phyloP scores from a whole-genome alignment of 73 alveolate genomes.

The Uronychia setigera region DNA sequence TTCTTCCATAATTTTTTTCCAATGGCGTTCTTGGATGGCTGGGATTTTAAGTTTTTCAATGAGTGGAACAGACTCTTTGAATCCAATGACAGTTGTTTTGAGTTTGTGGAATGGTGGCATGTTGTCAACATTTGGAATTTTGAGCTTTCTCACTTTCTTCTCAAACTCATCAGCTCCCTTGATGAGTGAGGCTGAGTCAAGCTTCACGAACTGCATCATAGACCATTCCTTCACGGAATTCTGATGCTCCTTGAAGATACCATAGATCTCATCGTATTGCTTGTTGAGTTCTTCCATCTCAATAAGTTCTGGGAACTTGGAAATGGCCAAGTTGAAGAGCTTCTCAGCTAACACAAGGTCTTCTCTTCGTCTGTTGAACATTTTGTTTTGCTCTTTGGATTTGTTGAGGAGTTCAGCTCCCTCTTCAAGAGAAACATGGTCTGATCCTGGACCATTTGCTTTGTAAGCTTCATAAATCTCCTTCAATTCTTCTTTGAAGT shows the following conservation, averaged over 20 bases:
- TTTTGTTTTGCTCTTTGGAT: conserved; percentile 80
- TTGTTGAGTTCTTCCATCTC: conserved; percentile 94
- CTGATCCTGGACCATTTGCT: conserved; percentile 96
- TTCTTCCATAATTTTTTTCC: conserved; percentile 96
- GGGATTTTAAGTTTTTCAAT: conserved; percentile 91
- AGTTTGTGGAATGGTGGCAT: conserved; percentile 77
- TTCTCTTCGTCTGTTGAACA: conserved; percentile 90
- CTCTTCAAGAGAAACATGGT: conserved; percentile 85
- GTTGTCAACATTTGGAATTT: conserved; percentile 49
- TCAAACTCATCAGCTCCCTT: conserved; percentile 94
- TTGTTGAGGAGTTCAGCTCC: conserved; percentile 88
- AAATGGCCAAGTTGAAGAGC: conserved; percentile 93
- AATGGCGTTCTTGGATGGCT: conserved; percentile 96
- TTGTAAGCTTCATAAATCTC: conserved; percentile 85
- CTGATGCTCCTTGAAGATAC: conserved; percentile 89
- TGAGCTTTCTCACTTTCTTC: conserved; percentile 73
- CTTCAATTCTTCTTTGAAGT: conserved; percentile 88
- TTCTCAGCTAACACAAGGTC: conserved; percentile 97
- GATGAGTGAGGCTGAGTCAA: conserved; percentile 85
- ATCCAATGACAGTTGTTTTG: conserved; percentile 80
- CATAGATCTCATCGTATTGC: conserved; percentile 88
- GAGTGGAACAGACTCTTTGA: conserved; percentile 88
- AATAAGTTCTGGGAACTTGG: conserved; percentile 95
- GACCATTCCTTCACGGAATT: conserved; percentile 93
- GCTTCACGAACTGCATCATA: conserved; percentile 95